Conservation (phyloP, 1,284 basidiomycete species). For the Ganoderma sinense region DNA sequence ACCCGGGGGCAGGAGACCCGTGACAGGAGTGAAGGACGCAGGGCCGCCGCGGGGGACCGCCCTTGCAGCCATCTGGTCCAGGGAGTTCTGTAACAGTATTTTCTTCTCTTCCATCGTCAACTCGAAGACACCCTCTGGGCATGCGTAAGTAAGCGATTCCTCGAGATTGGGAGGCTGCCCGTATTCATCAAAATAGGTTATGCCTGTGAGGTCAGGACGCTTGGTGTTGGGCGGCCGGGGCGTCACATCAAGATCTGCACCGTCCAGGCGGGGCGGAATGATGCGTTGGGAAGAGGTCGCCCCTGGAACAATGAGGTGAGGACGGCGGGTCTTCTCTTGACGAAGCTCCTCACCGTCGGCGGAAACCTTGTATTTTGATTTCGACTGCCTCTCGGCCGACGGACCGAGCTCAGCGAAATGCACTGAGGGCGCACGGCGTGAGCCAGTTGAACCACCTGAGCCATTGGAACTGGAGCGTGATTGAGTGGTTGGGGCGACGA, state of each 20-base stretch:
- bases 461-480: conserved; percentile 13
- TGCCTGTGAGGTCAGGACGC: background rate
- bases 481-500: conserved; percentile 10
- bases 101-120: background rate
- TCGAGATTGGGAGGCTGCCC: conserved; percentile 4
- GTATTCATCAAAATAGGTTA: conserved; percentile 1
- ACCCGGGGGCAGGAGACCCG: background rate
- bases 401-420: conserved; percentile 11
- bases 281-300: conserved; percentile 31
- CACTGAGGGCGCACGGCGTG: conserved; percentile 14
- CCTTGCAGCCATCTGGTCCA: background rate
- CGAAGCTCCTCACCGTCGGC: conserved; percentile 22
- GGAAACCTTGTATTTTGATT: conserved; percentile 15
- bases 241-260: conserved; percentile 19
- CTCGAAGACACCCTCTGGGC: background rate
- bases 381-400: conserved; percentile 2
- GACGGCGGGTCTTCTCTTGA: conserved; percentile 27
- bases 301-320: conserved; percentile 36
- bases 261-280: conserved; percentile 23
- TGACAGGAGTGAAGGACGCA: background rate
- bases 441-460: conserved; percentile 11
- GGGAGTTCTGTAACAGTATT: background rate
- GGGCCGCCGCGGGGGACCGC: background rate
- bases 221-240: conserved; percentile 15
- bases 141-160: conserved; percentile 3